Evolutionary conservation across 352 stramenopile genomes (phyloP), one percentile per base, ranked within the genome.

Genomic region (Pythium phragmiticola): DNA sequence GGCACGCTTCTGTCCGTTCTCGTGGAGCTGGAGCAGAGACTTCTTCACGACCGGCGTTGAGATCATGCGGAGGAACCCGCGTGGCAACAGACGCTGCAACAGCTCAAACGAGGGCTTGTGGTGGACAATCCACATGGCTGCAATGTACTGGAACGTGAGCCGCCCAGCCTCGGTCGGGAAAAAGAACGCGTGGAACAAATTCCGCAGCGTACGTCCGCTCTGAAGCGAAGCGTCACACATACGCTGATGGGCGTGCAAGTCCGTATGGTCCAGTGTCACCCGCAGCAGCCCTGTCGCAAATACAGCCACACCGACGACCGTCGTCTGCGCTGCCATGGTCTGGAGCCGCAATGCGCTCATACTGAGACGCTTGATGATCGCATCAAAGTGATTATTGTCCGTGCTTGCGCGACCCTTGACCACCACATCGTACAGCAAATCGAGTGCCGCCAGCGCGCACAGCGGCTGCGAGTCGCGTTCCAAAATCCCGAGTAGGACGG

Each of bases 11-110:
- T 57, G n/a, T 17, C 28, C 43, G 4, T 64, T 36, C 5, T 37
- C 47, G 7, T 39, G 17, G n/a, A n/a, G n/a, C 28, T 26, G 45
- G 17, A 19, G 7, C 4, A 50, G 56, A 45, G 82, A 60, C 65
- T 91, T 92, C 43, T 78, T 74, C 17, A 84, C 74, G 48, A 75
- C 73, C 4, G 80, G 72, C 56, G 70, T 77, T 0, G 82, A 80
- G 19, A 93, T 76, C 74, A 95, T 91, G 34, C 86, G 77, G 48
- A 95, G 76, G 52, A 95, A 89, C 19, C 86, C 86, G 28, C 76
- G 72, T 0, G 86, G 86, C 19, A 95, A 65, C 13, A 90, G 75
- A 21, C 84, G 67, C 21, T 70, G 56, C 1, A 95, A 62, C 68
- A 92, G 74, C 36, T 92, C 79, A 56, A 86, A 88, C 11, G 86